Percentiles rank a stretch among this genome's conserved stretches.
phyloP scores from a whole-genome alignment of 345 rosid genomes.

The Gossypium thurberi region DNA sequence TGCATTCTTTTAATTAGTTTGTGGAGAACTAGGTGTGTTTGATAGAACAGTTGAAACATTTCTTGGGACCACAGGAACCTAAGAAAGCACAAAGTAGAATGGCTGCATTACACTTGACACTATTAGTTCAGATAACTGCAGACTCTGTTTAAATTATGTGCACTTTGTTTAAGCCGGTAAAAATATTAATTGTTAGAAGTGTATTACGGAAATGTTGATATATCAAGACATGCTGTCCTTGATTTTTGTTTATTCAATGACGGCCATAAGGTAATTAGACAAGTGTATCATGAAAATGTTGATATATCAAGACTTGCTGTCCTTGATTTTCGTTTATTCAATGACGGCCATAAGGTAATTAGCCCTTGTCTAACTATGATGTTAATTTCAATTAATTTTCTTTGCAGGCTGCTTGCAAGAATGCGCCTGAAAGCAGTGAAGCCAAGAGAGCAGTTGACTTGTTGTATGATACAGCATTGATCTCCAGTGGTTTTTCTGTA shows the following conservation, averaged over 20 bases:
- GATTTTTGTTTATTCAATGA: not conserved
- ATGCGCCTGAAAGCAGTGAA: constrained; percentile 73
- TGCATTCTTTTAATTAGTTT: not conserved
- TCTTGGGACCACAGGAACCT: not conserved
- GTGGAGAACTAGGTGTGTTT: not conserved
- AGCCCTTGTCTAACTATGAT: not conserved
- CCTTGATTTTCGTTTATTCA: not conserved
- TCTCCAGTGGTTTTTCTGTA: constrained; percentile 95
- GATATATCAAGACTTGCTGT: not conserved
- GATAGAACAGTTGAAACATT: not conserved
- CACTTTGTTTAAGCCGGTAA: not conserved
- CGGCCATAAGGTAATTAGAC: not conserved
- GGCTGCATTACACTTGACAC: not conserved
- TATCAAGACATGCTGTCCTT: not conserved
- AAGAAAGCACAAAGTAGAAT: constrained; percentile 1
- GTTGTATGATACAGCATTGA: constrained; percentile 86
- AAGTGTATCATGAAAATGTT: not conserved
- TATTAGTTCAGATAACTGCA: not conserved
- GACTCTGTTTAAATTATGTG: not conserved
- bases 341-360: not conserved
- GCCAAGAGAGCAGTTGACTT: constrained; percentile 91
- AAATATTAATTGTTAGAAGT: not conserved
- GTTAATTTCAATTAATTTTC: not conserved
- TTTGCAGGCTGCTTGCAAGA: constrained; percentile 90
- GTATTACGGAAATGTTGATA: not conserved